Conservation (phyloP, 1,284 basidiomycete genomes). For the Papiliotrema terrestris region DNA sequence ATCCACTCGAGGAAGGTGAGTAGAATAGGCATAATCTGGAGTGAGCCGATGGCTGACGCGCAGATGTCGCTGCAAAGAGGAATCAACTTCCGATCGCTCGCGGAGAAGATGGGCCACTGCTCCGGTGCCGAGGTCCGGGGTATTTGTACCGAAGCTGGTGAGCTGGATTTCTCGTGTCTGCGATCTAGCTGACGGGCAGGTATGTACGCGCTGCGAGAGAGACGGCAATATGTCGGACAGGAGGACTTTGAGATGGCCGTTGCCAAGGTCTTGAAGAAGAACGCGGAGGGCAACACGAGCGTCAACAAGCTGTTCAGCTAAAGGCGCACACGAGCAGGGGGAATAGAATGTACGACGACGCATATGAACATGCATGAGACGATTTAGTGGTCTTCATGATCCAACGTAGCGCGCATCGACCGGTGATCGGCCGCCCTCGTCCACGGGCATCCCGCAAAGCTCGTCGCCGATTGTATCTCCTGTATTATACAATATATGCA, state of each 20-base stretch:
- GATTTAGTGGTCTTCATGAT: too few species aligned
- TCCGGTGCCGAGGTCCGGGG: slow-evolving; percentile 97
- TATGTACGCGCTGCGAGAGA: slow-evolving; percentile 95
- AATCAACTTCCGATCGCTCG: slow-evolving; percentile 89
- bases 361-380: background rate
- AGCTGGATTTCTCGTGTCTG: slow-evolving; percentile 26
- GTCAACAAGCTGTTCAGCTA: slow-evolving; percentile 79
- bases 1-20: slow-evolving; percentile 91
- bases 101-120: slow-evolving; percentile 99
- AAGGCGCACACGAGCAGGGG: background rate
- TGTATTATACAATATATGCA: too few species aligned
- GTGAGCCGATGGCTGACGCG: background rate
- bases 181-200: slow-evolving; percentile 52
- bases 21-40: background rate
- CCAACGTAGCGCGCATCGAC: too few species aligned
- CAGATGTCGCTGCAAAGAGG: slow-evolving; percentile 97
- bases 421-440: too few species aligned
- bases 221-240: slow-evolving; percentile 93
- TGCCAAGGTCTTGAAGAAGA: slow-evolving; percentile 92
- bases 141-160: slow-evolving; percentile 96
- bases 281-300: slow-evolving; percentile 83
- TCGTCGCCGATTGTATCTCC: too few species aligned
- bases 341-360: background rate
- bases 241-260: slow-evolving; percentile 99
- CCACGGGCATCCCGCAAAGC: too few species aligned